Evolutionary conservation across 2,329 filamentous ascomycete species (phyloP).

Genomic region (Penicillium paneum): DNA sequence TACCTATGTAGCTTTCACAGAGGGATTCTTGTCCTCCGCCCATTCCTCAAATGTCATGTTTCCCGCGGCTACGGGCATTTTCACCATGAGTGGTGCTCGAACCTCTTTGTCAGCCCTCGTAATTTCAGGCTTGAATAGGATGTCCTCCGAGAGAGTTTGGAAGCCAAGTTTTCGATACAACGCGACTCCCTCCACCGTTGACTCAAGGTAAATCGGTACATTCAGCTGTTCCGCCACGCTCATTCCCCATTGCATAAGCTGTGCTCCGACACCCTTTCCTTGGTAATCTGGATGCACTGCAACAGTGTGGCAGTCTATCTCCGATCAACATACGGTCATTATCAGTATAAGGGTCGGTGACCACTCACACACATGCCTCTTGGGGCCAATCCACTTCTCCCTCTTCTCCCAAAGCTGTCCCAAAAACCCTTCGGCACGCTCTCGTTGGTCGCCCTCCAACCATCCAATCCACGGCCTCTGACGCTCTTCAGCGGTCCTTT

Average conservation of each 20-base stretch:
- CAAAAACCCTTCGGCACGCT: slow-evolving; percentile 38
- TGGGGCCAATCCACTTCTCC: slow-evolving; percentile 10
- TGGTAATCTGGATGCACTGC: slow-evolving; percentile 46
- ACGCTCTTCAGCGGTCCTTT: slow-evolving; percentile 43
- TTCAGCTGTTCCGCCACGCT: slow-evolving; percentile 26
- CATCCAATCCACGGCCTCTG: slow-evolving; percentile 47
- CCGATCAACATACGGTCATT: not conserved
- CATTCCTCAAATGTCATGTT: slow-evolving; percentile 2
- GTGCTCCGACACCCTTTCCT: slow-evolving; percentile 43
- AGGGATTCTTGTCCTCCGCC: not conserved
- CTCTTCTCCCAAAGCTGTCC: slow-evolving; percentile 43
- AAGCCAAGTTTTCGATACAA: slow-evolving; percentile 51
- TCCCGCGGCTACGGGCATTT: slow-evolving; percentile 32
- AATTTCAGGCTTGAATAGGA: slow-evolving; percentile 40
- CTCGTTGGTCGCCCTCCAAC: slow-evolving; percentile 46
- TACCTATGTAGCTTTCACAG: not conserved
- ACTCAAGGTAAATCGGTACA: slow-evolving; percentile 50
- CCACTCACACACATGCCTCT: slow-evolving; percentile 44
- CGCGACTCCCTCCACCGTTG: slow-evolving; percentile 41
- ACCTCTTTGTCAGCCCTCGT: slow-evolving; percentile 28
- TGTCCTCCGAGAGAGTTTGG: slow-evolving; percentile 28
- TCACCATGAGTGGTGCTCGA: slow-evolving; percentile 45
- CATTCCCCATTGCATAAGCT: slow-evolving; percentile 45
- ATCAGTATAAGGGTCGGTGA: not conserved
- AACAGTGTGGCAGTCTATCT: slow-evolving; percentile 38